Evolutionary conservation across 768 basidiomycete genomes (phyloP), one percentile per base, ranked within the genome.

Genomic region (Podaxis rugospora): DNA sequence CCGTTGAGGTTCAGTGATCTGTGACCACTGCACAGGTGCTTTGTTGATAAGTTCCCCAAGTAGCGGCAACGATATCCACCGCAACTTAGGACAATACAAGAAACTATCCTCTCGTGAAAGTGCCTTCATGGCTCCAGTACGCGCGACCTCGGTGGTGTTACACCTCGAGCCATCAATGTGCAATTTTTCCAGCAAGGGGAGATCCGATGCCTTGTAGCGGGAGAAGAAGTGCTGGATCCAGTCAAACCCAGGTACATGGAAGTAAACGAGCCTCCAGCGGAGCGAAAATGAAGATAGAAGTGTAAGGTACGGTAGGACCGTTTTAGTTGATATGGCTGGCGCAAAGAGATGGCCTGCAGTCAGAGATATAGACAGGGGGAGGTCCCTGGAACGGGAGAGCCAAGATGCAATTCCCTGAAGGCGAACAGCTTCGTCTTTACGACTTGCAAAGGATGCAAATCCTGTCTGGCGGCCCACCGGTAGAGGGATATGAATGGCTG

Each of bases 401-500:
- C 58, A 60, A 14, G 35, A 18, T 11, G 11, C 21, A 13, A 53
- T 53, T 7, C 18, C 42, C 9, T 52, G 23, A 14, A 51, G 21
- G 4, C 32, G 39, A 11, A 35, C 27, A 6, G 28, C 42, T 23
- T 44, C 51, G 5, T 21, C 32, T 27, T 25, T 27, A 25, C 23
- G 32, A 16, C 13, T 16, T 23, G 18, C 23, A 18, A 32, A 40
- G 28, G 28, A 49, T 16, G 52, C n/a, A 21, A 18, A 44, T n/a
- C 42, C 42, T 7, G 36, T 7, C 7, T 18, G 52, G 23, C 6
- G 10, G 13, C n/a, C 9, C n/a, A 14, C 25, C 7, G 40, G 5
- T 5, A 55, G 25, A 25, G 39, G 1, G 42, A 65, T 59, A 27
- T 65, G 61, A 21, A 65, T 44, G 13, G 46, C 47, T 4, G 61